phyloP scores from a whole-genome alignment of 2,329 filamentous ascomycete genomes.

The Dactylellina parvicollis region DNA sequence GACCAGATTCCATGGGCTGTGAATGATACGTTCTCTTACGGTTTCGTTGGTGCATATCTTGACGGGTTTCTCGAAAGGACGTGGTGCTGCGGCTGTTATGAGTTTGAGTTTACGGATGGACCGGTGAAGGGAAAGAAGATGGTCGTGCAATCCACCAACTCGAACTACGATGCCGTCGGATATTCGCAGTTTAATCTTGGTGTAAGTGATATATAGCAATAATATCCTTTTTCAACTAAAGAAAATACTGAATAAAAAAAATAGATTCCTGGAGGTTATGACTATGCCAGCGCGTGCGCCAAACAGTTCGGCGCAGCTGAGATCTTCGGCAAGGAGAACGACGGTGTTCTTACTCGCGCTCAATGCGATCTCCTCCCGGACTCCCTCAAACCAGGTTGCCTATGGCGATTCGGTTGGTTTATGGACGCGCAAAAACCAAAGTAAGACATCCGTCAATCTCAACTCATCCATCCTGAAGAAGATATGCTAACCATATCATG shows the following conservation, averaged over 20 bases:
- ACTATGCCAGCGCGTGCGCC: constrained; percentile 40
- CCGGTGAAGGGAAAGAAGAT: constrained; percentile 69
- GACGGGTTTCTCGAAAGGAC: constrained; percentile 67
- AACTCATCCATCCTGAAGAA: neutral
- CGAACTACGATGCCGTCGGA: constrained; percentile 39
- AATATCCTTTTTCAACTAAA: neutral
- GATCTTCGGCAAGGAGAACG: constrained; percentile 58
- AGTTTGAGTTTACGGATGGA: constrained; percentile 67
- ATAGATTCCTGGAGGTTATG: constrained; percentile 49
- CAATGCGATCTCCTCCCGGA: constrained; percentile 68
- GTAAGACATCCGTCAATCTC: neutral
- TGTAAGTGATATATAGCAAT: constrained; percentile 10
- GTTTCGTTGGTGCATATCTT: constrained; percentile 73
- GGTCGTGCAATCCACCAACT: constrained; percentile 72
- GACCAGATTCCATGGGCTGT: constrained; percentile 73
- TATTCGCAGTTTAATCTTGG: constrained; percentile 43
- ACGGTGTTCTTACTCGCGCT: constrained; percentile 66
- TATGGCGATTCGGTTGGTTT: constrained; percentile 69
- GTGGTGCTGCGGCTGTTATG: constrained; percentile 75
- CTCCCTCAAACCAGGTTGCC: constrained; percentile 68
- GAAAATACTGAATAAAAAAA: neutral
- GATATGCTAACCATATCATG: neutral
- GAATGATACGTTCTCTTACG: constrained; percentile 70
- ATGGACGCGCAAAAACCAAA: constrained; percentile 39
- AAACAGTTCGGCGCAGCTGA: constrained; percentile 36